Percentiles rank a stretch among this genome's conserved stretches.
Conservation (phyloP, 345 rosid species). For the Aegle marmelos region DNA sequence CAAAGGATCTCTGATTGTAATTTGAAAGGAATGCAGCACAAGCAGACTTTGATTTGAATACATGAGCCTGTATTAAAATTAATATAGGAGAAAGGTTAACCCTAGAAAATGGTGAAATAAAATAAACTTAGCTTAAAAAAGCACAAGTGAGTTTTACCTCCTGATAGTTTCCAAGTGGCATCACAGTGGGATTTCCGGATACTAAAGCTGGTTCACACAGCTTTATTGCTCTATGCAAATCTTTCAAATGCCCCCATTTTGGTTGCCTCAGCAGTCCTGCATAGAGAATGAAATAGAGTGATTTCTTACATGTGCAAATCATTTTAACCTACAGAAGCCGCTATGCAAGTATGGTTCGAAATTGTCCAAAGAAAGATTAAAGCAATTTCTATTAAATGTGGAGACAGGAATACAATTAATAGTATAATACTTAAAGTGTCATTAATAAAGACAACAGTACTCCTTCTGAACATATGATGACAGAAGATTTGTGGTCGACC, state of each 20-base stretch:
- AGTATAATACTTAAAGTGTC: not conserved
- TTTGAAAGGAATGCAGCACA: conserved; percentile 98
- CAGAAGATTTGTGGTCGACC: not conserved
- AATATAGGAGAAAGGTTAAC: not conserved
- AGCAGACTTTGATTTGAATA: conserved; percentile 65
- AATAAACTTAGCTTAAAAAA: not conserved
- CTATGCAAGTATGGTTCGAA: not conserved
- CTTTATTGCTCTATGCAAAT: conserved; percentile 91
- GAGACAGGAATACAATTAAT: not conserved
- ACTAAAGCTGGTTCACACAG: conserved; percentile 89
- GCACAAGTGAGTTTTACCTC: conserved; percentile 51
- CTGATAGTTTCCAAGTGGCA: conserved; percentile 76
- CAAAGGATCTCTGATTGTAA: conserved; percentile 57
- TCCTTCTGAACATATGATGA: not conserved
- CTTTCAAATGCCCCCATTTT: conserved; percentile 99
- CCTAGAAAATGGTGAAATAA: not conserved
- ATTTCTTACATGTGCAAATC: conserved; percentile 9
- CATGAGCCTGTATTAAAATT: conserved; percentile 65
- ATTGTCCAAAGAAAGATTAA: not conserved
- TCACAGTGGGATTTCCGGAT: conserved; percentile 58
- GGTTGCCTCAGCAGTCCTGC: conserved; percentile 90
- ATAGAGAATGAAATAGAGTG: conserved; percentile 3
- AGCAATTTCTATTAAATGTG: not conserved
- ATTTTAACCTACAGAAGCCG: not conserved
- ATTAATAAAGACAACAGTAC: not conserved